Evolutionary conservation across 768 basidiomycete genomes (phyloP).

Genomic region (Tephrocybe sp.): DNA sequence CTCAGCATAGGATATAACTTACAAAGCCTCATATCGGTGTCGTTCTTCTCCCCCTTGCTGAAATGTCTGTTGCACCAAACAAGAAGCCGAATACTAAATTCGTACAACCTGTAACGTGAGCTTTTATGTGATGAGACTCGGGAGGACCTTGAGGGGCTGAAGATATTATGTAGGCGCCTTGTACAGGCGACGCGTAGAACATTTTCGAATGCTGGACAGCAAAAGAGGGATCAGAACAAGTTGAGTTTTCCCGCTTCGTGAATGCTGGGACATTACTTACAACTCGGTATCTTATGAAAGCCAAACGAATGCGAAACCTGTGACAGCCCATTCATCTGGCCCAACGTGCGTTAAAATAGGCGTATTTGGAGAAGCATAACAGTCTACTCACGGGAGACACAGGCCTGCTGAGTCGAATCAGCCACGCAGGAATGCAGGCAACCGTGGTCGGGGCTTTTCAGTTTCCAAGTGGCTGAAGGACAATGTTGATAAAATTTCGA

Average conservation of each 20-base stretch:
- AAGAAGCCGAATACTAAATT: background rate
- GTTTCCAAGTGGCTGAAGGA: background rate
- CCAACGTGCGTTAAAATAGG: background rate
- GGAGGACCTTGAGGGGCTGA: background rate
- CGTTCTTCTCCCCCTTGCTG: no score
- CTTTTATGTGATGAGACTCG: background rate
- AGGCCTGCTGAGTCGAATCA: background rate
- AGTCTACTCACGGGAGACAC: background rate
- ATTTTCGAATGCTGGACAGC: background rate
- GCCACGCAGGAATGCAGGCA: background rate
- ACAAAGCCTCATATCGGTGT: no score
- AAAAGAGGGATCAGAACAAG: background rate
- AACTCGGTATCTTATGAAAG: background rate
- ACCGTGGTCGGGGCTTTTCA: background rate
- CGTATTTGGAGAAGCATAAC: background rate
- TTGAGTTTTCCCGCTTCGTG: background rate
- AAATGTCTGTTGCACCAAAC: background rate
- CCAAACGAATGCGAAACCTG: background rate
- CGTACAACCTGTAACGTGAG: background rate
- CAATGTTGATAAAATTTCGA: background rate
- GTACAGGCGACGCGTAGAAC: background rate
- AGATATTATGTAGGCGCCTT: background rate
- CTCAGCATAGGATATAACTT: no score
- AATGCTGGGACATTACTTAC: background rate
- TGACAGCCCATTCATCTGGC: background rate